Evolutionary conservation across 176 grass and related monocot species (phyloP), one percentile per base, ranked within the genome.

Genomic region (Echinochloa phyllopogon): DNA sequence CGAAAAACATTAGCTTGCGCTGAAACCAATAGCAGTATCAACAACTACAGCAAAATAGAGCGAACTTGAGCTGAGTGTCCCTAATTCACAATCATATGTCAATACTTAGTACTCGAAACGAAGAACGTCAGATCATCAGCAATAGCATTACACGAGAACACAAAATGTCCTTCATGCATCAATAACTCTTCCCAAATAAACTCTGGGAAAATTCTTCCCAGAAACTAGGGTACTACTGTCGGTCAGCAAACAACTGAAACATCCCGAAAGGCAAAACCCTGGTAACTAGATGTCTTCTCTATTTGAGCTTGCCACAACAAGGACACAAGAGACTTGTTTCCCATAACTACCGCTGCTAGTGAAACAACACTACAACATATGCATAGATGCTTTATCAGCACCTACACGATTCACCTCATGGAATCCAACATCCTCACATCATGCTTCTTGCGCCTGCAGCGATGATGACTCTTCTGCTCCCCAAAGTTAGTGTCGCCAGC

Each of bases 401-500:
- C 12, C 12, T 36, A 13, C 42, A 44, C 21, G 65, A 48, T 65
- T 88, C 83, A 86, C 68, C 50, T 87, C 88, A 90, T 69, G 13
- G 90, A 15, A 83, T 89, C 78, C 57, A 88, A 80, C 72, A 88
- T 92, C 77, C 85, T 90, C 79, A 87, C 86, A 61, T 95, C 93
- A 74, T 95, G 87, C 82, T 88, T 95, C 79, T 81, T 90, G 11
- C 93, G 90, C 59, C 93, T 92, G 58, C 90, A 75, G 4, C 90
- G 87, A 71, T 92, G 79, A 83, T 92, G 90, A 68, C 82, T 88
- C 83, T 95, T 95, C 81, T 95, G 93, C 85, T 92, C 93, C 40
- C 85, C 78, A 86, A 95, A 95, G 72, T 88, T 90, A 76, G 49
- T 88, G 43, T 92, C 88, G 21, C 83, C 79, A 17, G 43, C 72